Evolutionary conservation across 2,329 filamentous ascomycete species (phyloP).

Genomic region (Trichoderma aggressivum): DNA sequence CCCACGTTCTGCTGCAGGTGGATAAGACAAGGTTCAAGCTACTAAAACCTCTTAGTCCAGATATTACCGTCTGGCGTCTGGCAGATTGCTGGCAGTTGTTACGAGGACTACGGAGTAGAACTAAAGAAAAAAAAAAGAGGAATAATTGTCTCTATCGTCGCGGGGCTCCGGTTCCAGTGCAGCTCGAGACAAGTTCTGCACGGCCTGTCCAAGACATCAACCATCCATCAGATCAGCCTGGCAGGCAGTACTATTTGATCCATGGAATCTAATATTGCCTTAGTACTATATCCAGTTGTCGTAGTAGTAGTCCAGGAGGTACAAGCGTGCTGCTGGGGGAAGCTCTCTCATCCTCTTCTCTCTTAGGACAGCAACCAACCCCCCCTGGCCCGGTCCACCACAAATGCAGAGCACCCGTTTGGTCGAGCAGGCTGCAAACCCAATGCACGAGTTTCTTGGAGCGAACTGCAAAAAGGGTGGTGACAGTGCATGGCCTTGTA

Average conservation of each 20-base stretch:
- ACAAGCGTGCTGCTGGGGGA: not conserved
- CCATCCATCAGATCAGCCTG: not conserved
- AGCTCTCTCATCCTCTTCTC: not conserved
- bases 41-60: not conserved
- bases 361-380: not conserved
- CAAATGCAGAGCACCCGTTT: constrained; percentile 13
- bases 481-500: constrained; percentile 9
- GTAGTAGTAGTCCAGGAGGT: no score
- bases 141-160: not conserved
- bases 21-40: constrained; percentile 15
- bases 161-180: not conserved
- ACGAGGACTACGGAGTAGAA: not conserved
- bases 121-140: not conserved
- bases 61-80: not conserved
- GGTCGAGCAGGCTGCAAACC: not conserved
- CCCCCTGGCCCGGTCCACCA: not conserved
- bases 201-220: not conserved
- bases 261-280: not conserved
- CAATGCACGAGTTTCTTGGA: constrained; percentile 2
- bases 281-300: no score
- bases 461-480: not conserved
- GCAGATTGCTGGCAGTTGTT: not conserved
- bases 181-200: not conserved
- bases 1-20: not conserved
- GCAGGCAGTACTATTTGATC: not conserved